Conservation (phyloP, 2,329 filamentous ascomycete genomes). For the Clarireedia paspali region DNA sequence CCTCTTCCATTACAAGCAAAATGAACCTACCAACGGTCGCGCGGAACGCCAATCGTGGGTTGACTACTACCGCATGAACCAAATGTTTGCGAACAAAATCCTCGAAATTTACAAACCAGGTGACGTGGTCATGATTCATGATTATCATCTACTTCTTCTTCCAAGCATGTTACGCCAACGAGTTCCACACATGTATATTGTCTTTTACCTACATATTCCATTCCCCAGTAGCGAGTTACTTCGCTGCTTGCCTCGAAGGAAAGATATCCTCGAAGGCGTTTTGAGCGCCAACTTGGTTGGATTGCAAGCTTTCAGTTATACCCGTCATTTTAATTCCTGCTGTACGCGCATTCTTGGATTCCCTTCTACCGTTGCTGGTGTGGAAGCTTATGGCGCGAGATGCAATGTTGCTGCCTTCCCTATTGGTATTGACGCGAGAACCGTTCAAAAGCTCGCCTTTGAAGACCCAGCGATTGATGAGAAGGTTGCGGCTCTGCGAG, state of each 20-base stretch:
- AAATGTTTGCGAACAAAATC: constrained; percentile 84
- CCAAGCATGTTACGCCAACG: constrained; percentile 83
- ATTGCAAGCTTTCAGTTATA: constrained; percentile 94
- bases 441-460: constrained; percentile 70
- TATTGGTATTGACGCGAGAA: constrained; percentile 85
- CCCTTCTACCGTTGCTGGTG: constrained; percentile 73
- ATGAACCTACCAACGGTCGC: constrained; percentile 79
- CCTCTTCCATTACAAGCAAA: constrained; percentile 92
- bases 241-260: constrained; percentile 77
- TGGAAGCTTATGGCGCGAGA: constrained; percentile 81
- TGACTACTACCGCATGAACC: constrained; percentile 90
- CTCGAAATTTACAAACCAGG: constrained; percentile 85
- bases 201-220: constrained; percentile 88
- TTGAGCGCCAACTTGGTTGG: constrained; percentile 88
- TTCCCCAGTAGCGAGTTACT: constrained; percentile 97
- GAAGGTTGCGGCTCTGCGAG: constrained; percentile 62
- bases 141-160: constrained; percentile 87
- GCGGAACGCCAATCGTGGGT: constrained; percentile 78
- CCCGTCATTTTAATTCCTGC: constrained; percentile 88
- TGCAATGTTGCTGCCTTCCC: constrained; percentile 91
- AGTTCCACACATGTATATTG: constrained; percentile 82
- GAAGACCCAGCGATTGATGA: constrained; percentile 61
- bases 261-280: constrained; percentile 84
- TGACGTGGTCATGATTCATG: constrained; percentile 86
- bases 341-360: constrained; percentile 89